phyloP scores from a whole-genome alignment of 345 rosid species.

The Eucalyptus dawsonii region DNA sequence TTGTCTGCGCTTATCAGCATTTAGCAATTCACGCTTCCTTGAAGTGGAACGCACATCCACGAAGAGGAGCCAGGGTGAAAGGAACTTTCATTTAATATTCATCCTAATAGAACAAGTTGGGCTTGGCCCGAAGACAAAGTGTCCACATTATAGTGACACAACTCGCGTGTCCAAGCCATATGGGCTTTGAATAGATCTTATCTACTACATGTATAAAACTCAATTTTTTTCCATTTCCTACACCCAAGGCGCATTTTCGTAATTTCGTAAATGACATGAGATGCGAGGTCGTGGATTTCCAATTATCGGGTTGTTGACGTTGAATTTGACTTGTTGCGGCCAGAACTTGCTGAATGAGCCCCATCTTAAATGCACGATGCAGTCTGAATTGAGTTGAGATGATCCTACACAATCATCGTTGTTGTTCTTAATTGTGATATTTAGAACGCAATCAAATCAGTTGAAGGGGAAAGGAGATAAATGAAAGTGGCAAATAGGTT shows the following conservation, averaged over 20 bases:
- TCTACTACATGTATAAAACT: not conserved
- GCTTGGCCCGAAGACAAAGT: too few relatives aligned
- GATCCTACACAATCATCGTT: accelerated
- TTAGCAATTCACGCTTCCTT: too few relatives aligned
- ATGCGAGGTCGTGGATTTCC: not conserved
- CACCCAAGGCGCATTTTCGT: not conserved
- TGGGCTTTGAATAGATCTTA: not conserved
- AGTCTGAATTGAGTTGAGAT: not conserved
- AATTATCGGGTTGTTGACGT: not conserved
- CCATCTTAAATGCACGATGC: not conserved
- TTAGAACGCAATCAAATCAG: accelerated
- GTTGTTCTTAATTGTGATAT: too few relatives aligned
- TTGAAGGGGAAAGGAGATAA: not conserved
- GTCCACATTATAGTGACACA: not conserved
- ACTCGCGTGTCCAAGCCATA: not conserved
- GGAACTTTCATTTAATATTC: too few relatives aligned
- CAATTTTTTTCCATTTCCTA: not conserved
- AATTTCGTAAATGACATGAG: not conserved
- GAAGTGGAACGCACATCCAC: too few relatives aligned
- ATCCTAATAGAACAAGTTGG: too few relatives aligned
- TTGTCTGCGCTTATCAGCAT: too few relatives aligned
- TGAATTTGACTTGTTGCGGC: not conserved
- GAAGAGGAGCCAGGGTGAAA: too few relatives aligned
- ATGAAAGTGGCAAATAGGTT: not conserved
- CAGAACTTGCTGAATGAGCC: not conserved